Evolutionary conservation across 257 asterid genomes (phyloP), one percentile per base, ranked within the genome.

Genomic region (Agastache rugosa): DNA sequence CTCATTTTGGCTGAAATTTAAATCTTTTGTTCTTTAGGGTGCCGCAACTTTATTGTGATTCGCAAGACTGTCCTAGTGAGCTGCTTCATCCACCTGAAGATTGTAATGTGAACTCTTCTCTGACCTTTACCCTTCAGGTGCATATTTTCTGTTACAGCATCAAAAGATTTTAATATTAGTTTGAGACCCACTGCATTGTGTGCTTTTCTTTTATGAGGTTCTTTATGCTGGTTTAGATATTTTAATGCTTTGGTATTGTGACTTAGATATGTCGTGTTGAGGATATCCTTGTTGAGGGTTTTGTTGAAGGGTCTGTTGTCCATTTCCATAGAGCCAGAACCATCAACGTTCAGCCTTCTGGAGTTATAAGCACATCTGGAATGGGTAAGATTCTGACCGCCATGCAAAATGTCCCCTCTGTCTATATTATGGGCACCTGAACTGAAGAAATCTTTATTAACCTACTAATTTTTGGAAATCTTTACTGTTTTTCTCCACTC

Each of bases 11-110:
- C 66, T 62, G 78, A 75, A 7, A 53, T 7, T 54, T 75, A 34
- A 73, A 20, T 70, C 71, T 79, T 68, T 64, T 80, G 72, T 79
- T 80, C 76, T 22, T 47, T 72, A 96, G 99, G 87, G 83, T 68
- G n/a, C 97, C 98, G 27, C 89, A 90, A 83, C 92, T 96, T 72
- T 79, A 89, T 69, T 96, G 99, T 69, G 75, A 85, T 48, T 75
- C 83, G 8, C 78, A 90, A 83, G 92, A 83, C 67, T 96, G 99
- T 79, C 97, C 99, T 15, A 22, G 56, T 55, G 99, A 96, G 86
- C 82, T 96, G 84, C 92, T 96, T 78, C 90, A 86, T 54, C 99
- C 99, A 45, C 99, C 99, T 63, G 99, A 96, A 80, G 99, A 96
- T 84, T 96, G 99, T 82, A 96, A 93, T 19, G 98, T 96, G 87